Conservation (phyloP, 208 protist genomes). For the Leptomonas pyrrhocoris region DNA sequence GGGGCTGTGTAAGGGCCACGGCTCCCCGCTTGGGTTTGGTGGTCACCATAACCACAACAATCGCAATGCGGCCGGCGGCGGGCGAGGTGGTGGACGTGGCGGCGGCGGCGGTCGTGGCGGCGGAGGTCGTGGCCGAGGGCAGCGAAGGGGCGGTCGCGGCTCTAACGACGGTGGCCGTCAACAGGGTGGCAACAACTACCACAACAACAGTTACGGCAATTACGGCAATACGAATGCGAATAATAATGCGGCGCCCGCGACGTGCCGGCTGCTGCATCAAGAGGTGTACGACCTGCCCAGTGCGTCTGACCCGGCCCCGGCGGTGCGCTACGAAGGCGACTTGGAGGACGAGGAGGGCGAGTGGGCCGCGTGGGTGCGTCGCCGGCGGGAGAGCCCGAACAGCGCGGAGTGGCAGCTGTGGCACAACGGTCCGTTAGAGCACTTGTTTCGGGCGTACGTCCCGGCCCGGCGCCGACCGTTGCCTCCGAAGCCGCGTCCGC, state of each 20-base stretch:
- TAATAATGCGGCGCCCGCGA: background rate
- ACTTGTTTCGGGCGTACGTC: slow-evolving; percentile 61
- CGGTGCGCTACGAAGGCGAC: slow-evolving; percentile 45
- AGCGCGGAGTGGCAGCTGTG: slow-evolving; percentile 86
- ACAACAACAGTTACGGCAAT: background rate
- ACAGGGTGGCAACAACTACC: background rate
- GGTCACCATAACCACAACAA: background rate
- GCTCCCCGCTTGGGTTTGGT: slow-evolving; percentile 1
- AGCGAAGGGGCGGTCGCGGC: background rate
- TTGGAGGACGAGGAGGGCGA: slow-evolving; percentile 39
- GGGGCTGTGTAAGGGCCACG: slow-evolving; percentile 59
- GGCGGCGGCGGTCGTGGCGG: background rate
- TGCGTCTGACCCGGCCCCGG: slow-evolving; percentile 34
- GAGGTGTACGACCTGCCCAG: slow-evolving; percentile 62
- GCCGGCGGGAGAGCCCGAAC: slow-evolving; percentile 69
- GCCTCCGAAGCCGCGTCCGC: slow-evolving; percentile 15
- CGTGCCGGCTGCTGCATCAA: slow-evolving; percentile 57
- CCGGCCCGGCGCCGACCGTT: slow-evolving; percentile 36
- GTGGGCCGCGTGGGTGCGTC: slow-evolving; percentile 68
- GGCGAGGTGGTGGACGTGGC: slow-evolving; percentile 9
- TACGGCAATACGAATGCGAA: too few species aligned
- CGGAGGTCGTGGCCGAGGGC: slow-evolving; percentile 5
- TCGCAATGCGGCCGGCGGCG: background rate
- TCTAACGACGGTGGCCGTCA: background rate
- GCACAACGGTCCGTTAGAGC: slow-evolving; percentile 69